A percentile compares a stretch with the other conserved stretches of the same genome.
phyloP scores from a whole-genome alignment of 371 early-diverging fungal genomes.

The Sporodiniella umbellata region DNA sequence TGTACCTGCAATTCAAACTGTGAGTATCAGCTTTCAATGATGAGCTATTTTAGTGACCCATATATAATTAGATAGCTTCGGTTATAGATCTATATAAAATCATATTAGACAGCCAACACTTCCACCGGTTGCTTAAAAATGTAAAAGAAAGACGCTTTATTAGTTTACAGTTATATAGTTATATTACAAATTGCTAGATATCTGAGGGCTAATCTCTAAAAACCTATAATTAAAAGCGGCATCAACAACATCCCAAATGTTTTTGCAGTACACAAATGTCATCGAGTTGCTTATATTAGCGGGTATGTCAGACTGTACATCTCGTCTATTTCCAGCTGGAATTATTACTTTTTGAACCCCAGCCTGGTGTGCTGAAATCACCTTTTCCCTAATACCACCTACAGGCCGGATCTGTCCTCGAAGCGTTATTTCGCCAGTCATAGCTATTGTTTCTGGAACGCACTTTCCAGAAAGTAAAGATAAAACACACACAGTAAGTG shows the following conservation, averaged over 20 bases:
- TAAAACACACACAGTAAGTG: slow-evolving; percentile 73
- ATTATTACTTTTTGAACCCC: slow-evolving; percentile 59
- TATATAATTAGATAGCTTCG: no score
- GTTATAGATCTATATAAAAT: no score
- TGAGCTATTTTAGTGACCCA: no score
- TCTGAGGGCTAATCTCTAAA: slow-evolving; percentile 8
- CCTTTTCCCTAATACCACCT: slow-evolving; percentile 88
- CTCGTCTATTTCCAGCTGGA: slow-evolving; percentile 52
- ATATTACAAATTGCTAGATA: slow-evolving; percentile 23
- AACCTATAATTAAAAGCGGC: slow-evolving; percentile 48
- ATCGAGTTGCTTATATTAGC: slow-evolving; percentile 55
- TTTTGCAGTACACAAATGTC: slow-evolving; percentile 63
- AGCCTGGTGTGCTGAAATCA: slow-evolving; percentile 79
- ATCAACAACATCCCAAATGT: slow-evolving; percentile 64
- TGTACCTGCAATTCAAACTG: no score
- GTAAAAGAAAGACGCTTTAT: no score
- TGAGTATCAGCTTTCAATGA: no score
- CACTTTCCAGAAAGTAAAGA: slow-evolving; percentile 62
- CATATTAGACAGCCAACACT: no score
- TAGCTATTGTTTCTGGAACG: slow-evolving; percentile 59
- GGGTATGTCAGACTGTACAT: slow-evolving; percentile 64
- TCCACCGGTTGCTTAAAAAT: no score
- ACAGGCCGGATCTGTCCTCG: slow-evolving; percentile 82
- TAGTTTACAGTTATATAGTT: no score
- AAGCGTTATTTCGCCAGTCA: slow-evolving; percentile 90